A percentile compares a stretch with the other conserved stretches of the same genome.
phyloP scores from a whole-genome alignment of 805 yeast genomes.

The Aciculoconidium aculeatum region DNA sequence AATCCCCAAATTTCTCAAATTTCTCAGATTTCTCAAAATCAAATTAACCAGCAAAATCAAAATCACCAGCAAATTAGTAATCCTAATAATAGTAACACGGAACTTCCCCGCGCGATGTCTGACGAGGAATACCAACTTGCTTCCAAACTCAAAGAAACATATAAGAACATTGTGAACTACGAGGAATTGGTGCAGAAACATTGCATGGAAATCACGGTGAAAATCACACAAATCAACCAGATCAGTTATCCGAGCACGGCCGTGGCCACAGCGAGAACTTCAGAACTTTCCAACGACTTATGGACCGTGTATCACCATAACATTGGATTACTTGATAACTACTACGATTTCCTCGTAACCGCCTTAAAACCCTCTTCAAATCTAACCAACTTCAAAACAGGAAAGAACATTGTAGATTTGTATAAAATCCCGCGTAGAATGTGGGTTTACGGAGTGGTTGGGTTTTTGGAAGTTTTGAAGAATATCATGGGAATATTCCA shows the following conservation, averaged over 20 bases:
- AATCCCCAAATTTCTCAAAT: too few species aligned
- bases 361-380: slow-evolving; percentile 58
- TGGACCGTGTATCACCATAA: slow-evolving; percentile 71
- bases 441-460: slow-evolving; percentile 85
- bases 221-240: slow-evolving; percentile 35
- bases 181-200: slow-evolving; percentile 68
- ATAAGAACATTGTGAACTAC: slow-evolving; percentile 59
- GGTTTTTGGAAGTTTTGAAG: slow-evolving; percentile 70
- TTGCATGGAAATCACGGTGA: slow-evolving; percentile 52
- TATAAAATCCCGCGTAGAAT: slow-evolving; percentile 73
- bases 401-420: slow-evolving; percentile 69
- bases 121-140: slow-evolving; percentile 64
- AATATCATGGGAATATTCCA: slow-evolving; percentile 67
- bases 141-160: slow-evolving; percentile 67
- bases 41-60: slow-evolving; percentile 1
- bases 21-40: too few species aligned
- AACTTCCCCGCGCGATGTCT: slow-evolving; percentile 38
- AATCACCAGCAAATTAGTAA: slow-evolving; percentile 1
- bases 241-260: slow-evolving; percentile 1
- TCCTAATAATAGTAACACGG: too few species aligned
- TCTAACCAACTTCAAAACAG: slow-evolving; percentile 54
- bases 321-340: slow-evolving; percentile 59
- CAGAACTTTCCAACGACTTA: slow-evolving; percentile 53
- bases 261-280: slow-evolving; percentile 21
- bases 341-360: slow-evolving; percentile 64